A percentile compares a stretch with the other conserved stretches of the same genome.
Evolutionary conservation across 495 filamentous ascomycete genomes (phyloP).

Genomic region (Aspergillus asperescens): DNA sequence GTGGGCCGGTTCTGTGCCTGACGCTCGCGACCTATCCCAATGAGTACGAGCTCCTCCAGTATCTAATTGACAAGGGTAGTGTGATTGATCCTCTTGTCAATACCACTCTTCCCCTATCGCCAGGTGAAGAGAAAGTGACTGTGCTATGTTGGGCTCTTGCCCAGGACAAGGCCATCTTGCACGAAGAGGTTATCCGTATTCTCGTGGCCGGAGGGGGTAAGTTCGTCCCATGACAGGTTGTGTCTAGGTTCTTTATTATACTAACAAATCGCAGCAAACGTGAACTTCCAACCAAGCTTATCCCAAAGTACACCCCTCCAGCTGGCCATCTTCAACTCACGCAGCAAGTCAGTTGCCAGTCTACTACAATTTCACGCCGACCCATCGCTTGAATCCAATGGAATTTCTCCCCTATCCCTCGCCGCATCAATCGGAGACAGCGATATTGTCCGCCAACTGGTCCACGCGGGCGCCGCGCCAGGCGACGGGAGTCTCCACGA

Average conservation of each 20-base stretch:
- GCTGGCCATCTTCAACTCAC: constrained; percentile 4
- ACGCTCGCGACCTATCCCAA: constrained; percentile 1
- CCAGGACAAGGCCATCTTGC: neutral
- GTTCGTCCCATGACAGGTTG: neutral
- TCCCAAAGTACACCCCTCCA: constrained; percentile 11
- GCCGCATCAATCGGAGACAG: neutral
- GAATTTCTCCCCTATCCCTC: constrained; percentile 2
- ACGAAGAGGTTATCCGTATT: constrained; percentile 6
- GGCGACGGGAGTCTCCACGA: constrained; percentile 10
- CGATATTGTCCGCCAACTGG: neutral
- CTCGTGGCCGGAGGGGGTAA: constrained; percentile 6
- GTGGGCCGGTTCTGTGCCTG: constrained; percentile 4
- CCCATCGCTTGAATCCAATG: constrained; percentile 2
- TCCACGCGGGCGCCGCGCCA: constrained; percentile 1
- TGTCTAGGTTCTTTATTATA: too few species aligned
- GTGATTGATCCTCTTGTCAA: constrained; percentile 6
- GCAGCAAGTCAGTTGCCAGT: constrained; percentile 1
- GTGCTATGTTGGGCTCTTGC: constrained; percentile 10
- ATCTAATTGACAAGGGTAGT: constrained; percentile 4
- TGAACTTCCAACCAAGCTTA: neutral
- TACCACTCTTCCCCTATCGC: neutral
- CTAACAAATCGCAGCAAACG: constrained; percentile 2
- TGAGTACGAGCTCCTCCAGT: constrained; percentile 6
- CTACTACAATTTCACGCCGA: constrained; percentile 5
- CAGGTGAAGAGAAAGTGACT: neutral